Base-by-base conservation (phyloP, 495 filamentous ascomycete genomes). In the Aspergillus nanangensis region DNA sequence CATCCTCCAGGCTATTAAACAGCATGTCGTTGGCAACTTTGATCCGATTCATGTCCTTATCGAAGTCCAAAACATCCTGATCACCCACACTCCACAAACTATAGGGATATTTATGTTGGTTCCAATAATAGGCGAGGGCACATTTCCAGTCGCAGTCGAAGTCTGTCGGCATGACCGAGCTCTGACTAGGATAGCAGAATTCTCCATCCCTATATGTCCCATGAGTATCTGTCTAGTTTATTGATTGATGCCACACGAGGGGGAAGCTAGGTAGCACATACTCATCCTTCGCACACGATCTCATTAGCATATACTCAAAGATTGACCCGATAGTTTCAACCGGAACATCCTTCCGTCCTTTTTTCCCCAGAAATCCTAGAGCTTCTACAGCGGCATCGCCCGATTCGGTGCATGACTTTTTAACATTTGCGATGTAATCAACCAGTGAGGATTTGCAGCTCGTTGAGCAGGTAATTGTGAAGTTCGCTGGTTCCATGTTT, bases 221-320 rank as follows among this genome's bases (percentile, higher is more conserved):
- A 11, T 29, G 5, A 29, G 25, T 11, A 11, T 7, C 25, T 11
- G 25, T 29, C 25, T 11, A 29, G 5, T 7, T 11, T 29, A 5
- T 29, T n/a, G n/a, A n/a, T n/a, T n/a, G n/a, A n/a, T n/a, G n/a
- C n/a, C n/a, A n/a, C n/a, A n/a, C n/a, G n/a, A n/a, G n/a, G n/a
- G n/a, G n/a, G n/a, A n/a, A n/a, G n/a, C n/a, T n/a, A n/a, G n/a
- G n/a, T n/a, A n/a, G n/a, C n/a, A 21, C 41, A 18, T 51, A 51
- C 48, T 46, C 37, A 39, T 46, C 48, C 43, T 49, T 60, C 18
- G 62, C 55, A 51, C 62, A 65, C 10, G 47, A 22, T 33, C 55
- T 23, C 48, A 56, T 45, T 8, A 60, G 55, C 18, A 45, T 45
- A 38, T 65, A 65, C 51, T 62, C 51, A 45, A 65, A 60, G 21